Evolutionary conservation across 2,329 filamentous ascomycete species (phyloP).

Genomic region (Thielaviopsis punctulata): DNA sequence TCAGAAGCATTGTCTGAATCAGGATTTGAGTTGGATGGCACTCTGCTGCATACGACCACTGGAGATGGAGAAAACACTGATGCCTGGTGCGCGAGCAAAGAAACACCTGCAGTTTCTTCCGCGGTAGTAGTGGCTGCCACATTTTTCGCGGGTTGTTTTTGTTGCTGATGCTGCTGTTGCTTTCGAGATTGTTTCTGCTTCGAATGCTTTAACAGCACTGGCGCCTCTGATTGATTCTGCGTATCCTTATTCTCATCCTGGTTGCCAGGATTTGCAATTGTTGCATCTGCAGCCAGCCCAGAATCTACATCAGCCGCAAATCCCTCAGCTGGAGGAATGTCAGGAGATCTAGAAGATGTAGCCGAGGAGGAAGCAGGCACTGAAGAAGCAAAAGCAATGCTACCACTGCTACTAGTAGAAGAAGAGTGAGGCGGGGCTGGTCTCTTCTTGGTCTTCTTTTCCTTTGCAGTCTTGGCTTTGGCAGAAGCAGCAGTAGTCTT

Average conservation of each 20-base stretch:
- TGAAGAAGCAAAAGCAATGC: not conserved
- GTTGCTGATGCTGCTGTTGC: no score
- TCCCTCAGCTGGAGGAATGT: not conserved
- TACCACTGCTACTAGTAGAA: not conserved
- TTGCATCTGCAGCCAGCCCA: not conserved
- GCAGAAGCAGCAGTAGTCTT: constrained; percentile 13
- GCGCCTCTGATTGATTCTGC: not conserved
- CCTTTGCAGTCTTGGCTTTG: not conserved
- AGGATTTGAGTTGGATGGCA: not conserved
- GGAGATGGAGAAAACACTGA: not conserved
- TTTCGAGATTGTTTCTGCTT: not conserved
- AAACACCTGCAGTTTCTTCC: not conserved
- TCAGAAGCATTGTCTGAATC: not conserved
- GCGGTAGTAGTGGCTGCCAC: no score
- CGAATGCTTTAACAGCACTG: not conserved
- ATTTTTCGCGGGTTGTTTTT: no score
- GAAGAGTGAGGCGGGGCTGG: not conserved
- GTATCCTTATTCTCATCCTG: not conserved
- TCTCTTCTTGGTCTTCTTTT: not conserved
- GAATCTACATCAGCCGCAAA: not conserved
- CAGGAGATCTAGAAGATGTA: not conserved
- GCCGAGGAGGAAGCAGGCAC: not conserved
- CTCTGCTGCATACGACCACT: not conserved
- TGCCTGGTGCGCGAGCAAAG: not conserved
- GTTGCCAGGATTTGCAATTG: not conserved